Base-by-base conservation (phyloP, 129 eudicot genomes). In the Deinandra increscens region DNA sequence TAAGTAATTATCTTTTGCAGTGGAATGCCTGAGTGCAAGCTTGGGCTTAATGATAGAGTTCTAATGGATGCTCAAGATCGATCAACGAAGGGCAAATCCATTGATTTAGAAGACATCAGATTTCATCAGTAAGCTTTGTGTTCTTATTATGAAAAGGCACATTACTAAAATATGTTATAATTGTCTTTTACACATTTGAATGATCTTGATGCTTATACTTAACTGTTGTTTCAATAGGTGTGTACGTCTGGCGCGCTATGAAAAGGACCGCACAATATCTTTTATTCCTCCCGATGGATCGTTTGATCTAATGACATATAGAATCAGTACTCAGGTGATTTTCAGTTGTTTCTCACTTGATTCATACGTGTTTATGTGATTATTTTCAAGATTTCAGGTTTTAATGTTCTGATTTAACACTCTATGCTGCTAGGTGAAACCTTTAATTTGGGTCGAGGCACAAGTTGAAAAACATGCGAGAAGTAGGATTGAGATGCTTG, bases 1-100 rank as follows among this genome's bases (percentile, higher is more conserved):
- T n/a, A 8, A 37, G 33, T 39, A 1, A 8, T 48, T 48, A 31
- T 72, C 76, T 62, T 11, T 22, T 83, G 77, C 80, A 91, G 97
- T 74, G 96, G 97, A 71, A 91, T 91, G 97, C 97, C 93, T 31
- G 96, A 91, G 71, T 91, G 97, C 72, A 91, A 91, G 77, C 92
- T 87, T 68, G 97, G 97, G 56, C 88, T 87, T 7, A 91, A 91
- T 63, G 97, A 91, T 65, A 87, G 90, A 85, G 76, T 91, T 72
- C 54, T 91, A 29, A 68, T 91, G 82, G 97, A 91, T 75, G 93
- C 97, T 70, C 97, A 88, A 78, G 93, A 88, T 13, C 79, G 84
- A 61, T 1, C 97, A 42, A 46, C 95, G 19, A 86, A 84, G 71
- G 96, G 96, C 73, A 91, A 88, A 78, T 76, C 87, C 74, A 82